A percentile compares a stretch with the other conserved stretches of the same genome.
phyloP scores from a whole-genome alignment of 2,329 filamentous ascomycete species.

The Trichophyton schoenleinii region DNA sequence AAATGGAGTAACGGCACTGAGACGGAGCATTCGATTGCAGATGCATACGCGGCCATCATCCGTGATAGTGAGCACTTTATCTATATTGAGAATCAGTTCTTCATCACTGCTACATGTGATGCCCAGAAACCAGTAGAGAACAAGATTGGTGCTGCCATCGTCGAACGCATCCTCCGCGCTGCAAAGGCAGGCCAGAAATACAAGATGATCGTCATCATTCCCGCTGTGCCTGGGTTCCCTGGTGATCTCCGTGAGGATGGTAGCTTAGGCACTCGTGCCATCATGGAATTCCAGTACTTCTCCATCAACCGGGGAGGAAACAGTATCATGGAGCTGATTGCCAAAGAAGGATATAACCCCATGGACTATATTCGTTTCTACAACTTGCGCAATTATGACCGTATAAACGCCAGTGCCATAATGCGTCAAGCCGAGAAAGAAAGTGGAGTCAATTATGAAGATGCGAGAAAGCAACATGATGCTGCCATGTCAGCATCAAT shows the following conservation, averaged over 20 bases:
- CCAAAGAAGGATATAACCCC: slow-evolving; percentile 62
- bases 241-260: slow-evolving; percentile 76
- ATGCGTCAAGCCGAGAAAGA: slow-evolving; percentile 43
- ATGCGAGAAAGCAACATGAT: slow-evolving; percentile 33
- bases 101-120: slow-evolving; percentile 89
- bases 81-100: slow-evolving; percentile 98
- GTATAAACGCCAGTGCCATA: slow-evolving; percentile 67
- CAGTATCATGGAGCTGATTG: slow-evolving; percentile 74
- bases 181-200: slow-evolving; percentile 77
- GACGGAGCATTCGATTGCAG: slow-evolving; percentile 68
- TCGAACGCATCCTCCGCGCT: slow-evolving; percentile 74
- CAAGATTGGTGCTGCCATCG: slow-evolving; percentile 74
- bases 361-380: slow-evolving; percentile 79
- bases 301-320: slow-evolving; percentile 84
- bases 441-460: slow-evolving; percentile 35
- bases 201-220: slow-evolving; percentile 78
- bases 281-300: slow-evolving; percentile 99
- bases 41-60: slow-evolving; percentile 77
- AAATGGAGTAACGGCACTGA: slow-evolving; percentile 49
- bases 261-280: slow-evolving; percentile 75
- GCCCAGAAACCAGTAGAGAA: slow-evolving; percentile 66
- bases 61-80: slow-evolving; percentile 69
- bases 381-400: slow-evolving; percentile 85
- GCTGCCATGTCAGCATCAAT: slow-evolving; percentile 32
- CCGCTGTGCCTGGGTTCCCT: slow-evolving; percentile 84